Conservation (phyloP, 306 rosid genomes). For the Fragaria iinumae region DNA sequence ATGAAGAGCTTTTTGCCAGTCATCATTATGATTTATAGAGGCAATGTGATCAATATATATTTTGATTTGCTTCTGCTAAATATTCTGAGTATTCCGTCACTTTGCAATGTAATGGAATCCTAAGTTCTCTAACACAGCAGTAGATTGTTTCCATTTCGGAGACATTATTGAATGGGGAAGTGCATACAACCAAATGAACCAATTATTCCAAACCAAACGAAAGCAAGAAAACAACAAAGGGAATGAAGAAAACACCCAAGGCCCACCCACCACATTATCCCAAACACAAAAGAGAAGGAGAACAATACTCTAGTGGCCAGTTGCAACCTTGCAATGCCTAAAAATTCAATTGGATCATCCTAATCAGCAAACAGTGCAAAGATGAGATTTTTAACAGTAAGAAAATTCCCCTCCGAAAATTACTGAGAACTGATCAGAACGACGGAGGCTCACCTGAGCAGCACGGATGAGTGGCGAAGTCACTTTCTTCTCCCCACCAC, state of each 20-base stretch:
- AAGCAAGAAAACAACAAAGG: not conserved
- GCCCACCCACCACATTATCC: conserved; percentile 5
- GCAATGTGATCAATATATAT: not conserved
- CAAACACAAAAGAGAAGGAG: not conserved
- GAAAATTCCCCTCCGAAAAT: not conserved
- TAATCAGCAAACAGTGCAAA: not conserved
- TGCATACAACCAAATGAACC: not conserved
- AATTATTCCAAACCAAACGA: not conserved
- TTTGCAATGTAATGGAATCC: not conserved
- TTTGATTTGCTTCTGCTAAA: not conserved
- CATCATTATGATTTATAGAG: not conserved
- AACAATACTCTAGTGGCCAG: not conserved
- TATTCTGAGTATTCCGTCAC: not conserved
- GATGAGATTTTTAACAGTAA: not conserved
- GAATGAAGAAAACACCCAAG: not conserved
- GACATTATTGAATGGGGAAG: not conserved
- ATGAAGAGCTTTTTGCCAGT: not conserved
- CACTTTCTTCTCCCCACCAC: conserved; percentile 31
- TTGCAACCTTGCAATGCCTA: not conserved
- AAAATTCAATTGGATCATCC: not conserved
- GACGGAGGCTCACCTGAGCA: conserved; percentile 25
- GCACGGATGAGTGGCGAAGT: conserved; percentile 34
- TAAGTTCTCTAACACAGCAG: not conserved
- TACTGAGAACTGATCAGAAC: not conserved
- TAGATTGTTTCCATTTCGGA: not conserved